phyloP scores from a whole-genome alignment of 2,329 filamentous ascomycete species.

The Zarea fungicola region DNA sequence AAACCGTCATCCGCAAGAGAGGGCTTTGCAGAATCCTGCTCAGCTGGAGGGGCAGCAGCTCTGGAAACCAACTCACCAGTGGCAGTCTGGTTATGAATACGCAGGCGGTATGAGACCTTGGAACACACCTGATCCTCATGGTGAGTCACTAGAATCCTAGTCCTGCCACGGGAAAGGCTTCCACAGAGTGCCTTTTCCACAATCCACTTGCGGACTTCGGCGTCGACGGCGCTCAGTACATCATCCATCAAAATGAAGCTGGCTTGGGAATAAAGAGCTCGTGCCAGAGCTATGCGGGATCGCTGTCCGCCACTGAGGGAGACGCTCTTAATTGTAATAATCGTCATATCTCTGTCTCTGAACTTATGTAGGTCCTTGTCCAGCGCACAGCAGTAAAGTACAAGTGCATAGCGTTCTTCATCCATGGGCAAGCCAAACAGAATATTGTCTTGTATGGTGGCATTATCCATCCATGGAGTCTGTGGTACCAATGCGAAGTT shows the following conservation, averaged over 20 bases:
- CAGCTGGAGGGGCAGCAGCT: background rate
- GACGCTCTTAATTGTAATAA: slow-evolving; percentile 33
- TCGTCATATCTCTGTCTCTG: slow-evolving; percentile 63
- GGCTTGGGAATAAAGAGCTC: slow-evolving; percentile 20
- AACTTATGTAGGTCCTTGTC: slow-evolving; percentile 66
- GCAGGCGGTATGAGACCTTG: background rate
- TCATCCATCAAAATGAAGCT: slow-evolving; percentile 56
- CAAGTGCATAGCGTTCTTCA: background rate
- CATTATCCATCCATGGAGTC: slow-evolving; percentile 75
- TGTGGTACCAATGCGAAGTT: slow-evolving; percentile 39
- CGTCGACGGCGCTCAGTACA: slow-evolving; percentile 69
- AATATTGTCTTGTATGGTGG: slow-evolving; percentile 66
- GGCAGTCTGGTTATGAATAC: background rate
- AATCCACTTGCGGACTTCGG: slow-evolving; percentile 64
- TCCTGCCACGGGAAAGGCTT: slow-evolving; percentile 36
- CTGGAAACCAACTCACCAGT: background rate
- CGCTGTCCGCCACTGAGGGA: slow-evolving; percentile 17
- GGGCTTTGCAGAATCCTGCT: background rate
- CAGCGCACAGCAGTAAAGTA: slow-evolving; percentile 54
- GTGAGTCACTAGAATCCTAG: background rate
- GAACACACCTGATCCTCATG: background rate
- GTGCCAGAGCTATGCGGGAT: slow-evolving; percentile 17
- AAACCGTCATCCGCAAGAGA: background rate
- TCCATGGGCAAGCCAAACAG: slow-evolving; percentile 60
- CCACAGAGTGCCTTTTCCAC: slow-evolving; percentile 65